Percentiles rank a stretch among this genome's conserved stretches.
Conservation (phyloP, 495 filamentous ascomycete species). For the Echria macrotheca region DNA sequence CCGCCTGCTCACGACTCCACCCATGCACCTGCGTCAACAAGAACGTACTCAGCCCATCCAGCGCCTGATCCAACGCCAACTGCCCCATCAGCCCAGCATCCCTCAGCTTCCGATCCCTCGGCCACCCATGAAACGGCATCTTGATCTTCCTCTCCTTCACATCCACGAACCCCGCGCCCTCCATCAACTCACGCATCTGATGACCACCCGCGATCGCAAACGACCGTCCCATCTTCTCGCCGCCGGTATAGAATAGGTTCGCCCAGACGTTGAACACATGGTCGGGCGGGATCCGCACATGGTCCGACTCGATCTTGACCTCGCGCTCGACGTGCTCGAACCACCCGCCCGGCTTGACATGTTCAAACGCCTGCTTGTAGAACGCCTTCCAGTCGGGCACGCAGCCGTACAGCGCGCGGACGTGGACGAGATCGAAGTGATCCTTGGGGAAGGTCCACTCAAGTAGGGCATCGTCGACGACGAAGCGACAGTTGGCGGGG, state of each 20-base stretch:
- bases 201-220: slow-evolving; percentile 1
- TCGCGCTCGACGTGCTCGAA: slow-evolving; percentile 26
- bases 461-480: slow-evolving; percentile 49
- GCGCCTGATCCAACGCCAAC: slow-evolving; percentile 1
- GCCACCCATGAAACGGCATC: slow-evolving; percentile 50
- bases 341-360: slow-evolving; percentile 36
- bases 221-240: slow-evolving; percentile 4
- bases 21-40: background rate
- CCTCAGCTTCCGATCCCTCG: slow-evolving; percentile 28
- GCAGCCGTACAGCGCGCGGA: slow-evolving; percentile 45
- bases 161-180: slow-evolving; percentile 49
- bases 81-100: slow-evolving; percentile 1
- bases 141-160: slow-evolving; percentile 41
- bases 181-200: slow-evolving; percentile 40
- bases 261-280: slow-evolving; percentile 28
- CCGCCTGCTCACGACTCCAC: background rate
- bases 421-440: slow-evolving; percentile 50
- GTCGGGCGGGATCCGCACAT: slow-evolving; percentile 21
- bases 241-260: slow-evolving; percentile 1
- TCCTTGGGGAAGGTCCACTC: slow-evolving; percentile 47
- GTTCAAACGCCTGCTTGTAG: slow-evolving; percentile 25
- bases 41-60: slow-evolving; percentile 5
- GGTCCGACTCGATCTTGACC: slow-evolving; percentile 17
- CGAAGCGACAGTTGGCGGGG: slow-evolving; percentile 48
- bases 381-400: slow-evolving; percentile 7